Conservation (phyloP, 257 asterid species). For the Penstemon barbatus region DNA sequence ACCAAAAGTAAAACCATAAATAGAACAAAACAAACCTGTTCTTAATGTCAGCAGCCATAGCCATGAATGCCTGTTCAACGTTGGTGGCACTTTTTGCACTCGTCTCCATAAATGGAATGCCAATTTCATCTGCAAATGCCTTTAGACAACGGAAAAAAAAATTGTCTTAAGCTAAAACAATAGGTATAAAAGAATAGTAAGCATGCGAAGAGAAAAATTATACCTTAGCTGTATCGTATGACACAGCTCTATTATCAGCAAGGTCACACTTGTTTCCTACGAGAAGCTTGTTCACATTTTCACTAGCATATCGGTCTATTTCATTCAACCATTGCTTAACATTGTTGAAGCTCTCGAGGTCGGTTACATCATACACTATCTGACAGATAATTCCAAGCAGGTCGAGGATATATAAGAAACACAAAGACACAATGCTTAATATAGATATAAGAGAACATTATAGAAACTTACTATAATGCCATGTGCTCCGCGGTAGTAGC, state of each 20-base stretch:
- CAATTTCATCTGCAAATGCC: conserved; percentile 94
- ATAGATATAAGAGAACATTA: conserved; percentile 19
- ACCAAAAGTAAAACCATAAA: not conserved
- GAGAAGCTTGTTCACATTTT: conserved; percentile 80
- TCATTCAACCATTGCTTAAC: conserved; percentile 94
- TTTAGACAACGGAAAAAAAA: conserved; percentile 25
- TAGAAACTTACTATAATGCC: conserved; percentile 78
- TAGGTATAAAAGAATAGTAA: not conserved
- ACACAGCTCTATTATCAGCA: conserved; percentile 74
- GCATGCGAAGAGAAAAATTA: conserved; percentile 13
- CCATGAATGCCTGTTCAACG: conserved; percentile 94
- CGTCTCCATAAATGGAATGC: conserved; percentile 94
- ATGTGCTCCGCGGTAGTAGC: conserved; percentile 97
- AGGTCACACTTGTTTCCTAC: conserved; percentile 91
- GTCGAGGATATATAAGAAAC: conserved; percentile 20
- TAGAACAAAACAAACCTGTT: conserved; percentile 45
- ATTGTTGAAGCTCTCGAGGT: conserved; percentile 81
- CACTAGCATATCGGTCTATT: conserved; percentile 91
- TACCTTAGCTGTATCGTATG: conserved; percentile 84
- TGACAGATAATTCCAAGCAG: conserved; percentile 37
- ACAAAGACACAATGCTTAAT: conserved; percentile 7
- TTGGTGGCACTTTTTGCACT: conserved; percentile 91
- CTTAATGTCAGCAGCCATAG: conserved; percentile 85
- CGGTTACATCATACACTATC: conserved; percentile 88
- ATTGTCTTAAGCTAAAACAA: conserved; percentile 3